A percentile compares a stretch with the other conserved stretches of the same genome.
These are phyloP conservation scores for Eucalyptus globulus DNA, from an alignment of 345 rosid species.

Conservation along the genomic window DNA sequence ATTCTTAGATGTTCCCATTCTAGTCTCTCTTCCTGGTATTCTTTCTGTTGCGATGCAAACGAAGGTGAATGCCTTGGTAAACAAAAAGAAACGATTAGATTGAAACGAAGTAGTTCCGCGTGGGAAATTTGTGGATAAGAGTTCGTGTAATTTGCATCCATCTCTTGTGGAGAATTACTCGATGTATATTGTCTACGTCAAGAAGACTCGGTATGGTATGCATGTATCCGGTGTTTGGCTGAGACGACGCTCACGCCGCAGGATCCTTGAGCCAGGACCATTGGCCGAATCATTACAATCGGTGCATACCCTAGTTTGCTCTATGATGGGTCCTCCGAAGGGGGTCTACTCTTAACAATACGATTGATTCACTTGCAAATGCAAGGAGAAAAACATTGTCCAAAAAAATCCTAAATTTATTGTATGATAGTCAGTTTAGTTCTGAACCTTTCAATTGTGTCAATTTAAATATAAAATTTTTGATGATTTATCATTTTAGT, in stretches of 20 bases:
- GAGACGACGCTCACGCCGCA: background rate
- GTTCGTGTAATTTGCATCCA: background rate
- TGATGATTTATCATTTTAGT: background rate
- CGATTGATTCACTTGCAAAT: background rate
- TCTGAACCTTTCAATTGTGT: accelerated
- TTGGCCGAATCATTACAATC: background rate
- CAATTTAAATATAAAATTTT: too few relatives aligned
- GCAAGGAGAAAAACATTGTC: too few relatives aligned
- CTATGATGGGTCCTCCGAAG: background rate
- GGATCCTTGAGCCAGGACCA: background rate
- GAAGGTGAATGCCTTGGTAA: background rate
- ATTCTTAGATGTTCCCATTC: background rate
- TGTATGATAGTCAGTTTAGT: accelerated
- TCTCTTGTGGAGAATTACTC: background rate
- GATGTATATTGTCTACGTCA: background rate
- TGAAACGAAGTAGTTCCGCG: background rate
- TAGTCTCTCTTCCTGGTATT: background rate
- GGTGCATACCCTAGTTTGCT: background rate
- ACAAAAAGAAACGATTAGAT: background rate
- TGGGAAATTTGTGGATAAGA: background rate
- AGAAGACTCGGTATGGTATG: background rate
- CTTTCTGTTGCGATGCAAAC: background rate
- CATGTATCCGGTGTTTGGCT: background rate
- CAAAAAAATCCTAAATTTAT: too few relatives aligned
- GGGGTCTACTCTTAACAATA: background rate